Percentiles rank a stretch among this genome's conserved stretches.
These are phyloP conservation scores for Sicyos edulis DNA, from an alignment of 306 rosid species.

Conservation along the genomic window DNA sequence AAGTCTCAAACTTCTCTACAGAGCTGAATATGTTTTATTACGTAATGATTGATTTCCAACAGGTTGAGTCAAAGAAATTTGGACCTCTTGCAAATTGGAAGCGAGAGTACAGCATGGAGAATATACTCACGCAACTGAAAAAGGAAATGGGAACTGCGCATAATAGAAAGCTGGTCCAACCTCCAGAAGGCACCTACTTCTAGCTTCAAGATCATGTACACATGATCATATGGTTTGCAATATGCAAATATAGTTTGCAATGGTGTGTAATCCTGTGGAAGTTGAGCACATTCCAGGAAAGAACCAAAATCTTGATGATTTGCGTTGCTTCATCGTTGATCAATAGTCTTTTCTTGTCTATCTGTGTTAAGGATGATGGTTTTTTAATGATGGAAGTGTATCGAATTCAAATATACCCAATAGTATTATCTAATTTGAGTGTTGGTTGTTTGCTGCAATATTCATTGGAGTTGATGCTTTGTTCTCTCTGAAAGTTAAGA, in stretches of 20 bases:
- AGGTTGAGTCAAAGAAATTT: constrained; percentile 94
- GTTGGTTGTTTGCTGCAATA: constrained; percentile 19
- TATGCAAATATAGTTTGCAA: constrained; percentile 66
- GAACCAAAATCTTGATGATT: constrained; percentile 16
- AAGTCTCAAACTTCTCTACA: not conserved
- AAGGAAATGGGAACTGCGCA: constrained; percentile 96
- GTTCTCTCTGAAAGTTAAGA: not conserved
- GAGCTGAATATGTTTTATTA: constrained; percentile 6
- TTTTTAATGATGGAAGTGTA: constrained; percentile 11
- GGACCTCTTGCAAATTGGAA: constrained; percentile 95
- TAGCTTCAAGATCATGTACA: constrained; percentile 37
- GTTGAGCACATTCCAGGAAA: not conserved
- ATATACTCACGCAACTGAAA: constrained; percentile 94
- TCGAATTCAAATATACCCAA: constrained; percentile 3
- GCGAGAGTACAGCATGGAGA: constrained; percentile 98
- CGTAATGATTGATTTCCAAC: constrained; percentile 27
- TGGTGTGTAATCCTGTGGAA: constrained; percentile 55
- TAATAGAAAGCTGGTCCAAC: constrained; percentile 98
- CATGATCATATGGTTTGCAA: constrained; percentile 21
- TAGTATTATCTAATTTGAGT: constrained; percentile 15
- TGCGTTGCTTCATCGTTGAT: constrained; percentile 20
- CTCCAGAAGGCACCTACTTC: constrained; percentile 97
- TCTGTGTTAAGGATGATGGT: constrained; percentile 20
- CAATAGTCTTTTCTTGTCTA: constrained; percentile 10
- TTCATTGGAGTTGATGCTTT: not conserved